These are phyloP conservation scores for Magnaporthales sp. DNA, from an alignment of 2,329 filamentous ascomycete genomes.

Conservation along the genomic window DNA sequence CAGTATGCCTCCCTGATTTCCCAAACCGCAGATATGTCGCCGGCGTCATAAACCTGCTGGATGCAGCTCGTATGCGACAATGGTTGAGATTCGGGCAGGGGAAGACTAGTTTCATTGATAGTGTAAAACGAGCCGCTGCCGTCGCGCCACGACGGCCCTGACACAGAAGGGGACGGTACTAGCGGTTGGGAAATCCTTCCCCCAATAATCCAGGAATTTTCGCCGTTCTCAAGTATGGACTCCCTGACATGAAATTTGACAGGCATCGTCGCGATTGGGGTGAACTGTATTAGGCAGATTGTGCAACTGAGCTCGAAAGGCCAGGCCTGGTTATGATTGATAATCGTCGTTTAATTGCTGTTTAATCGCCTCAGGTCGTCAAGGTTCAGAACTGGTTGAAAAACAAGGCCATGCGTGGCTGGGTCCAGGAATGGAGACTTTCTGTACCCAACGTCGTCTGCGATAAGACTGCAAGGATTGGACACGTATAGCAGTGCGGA, in stretches of 20 bases:
- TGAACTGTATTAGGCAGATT: too few relatives aligned
- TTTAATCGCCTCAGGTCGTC: too few relatives aligned
- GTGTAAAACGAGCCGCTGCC: neutral
- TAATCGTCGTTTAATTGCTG: too few relatives aligned
- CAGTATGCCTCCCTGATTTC: neutral
- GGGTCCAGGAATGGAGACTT: too few relatives aligned
- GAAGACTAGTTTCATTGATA: neutral
- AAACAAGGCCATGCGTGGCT: too few relatives aligned
- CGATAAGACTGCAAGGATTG: too few relatives aligned
- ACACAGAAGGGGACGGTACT: neutral
- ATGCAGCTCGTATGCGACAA: neutral
- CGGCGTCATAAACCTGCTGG: neutral
- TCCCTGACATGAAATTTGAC: slow-evolving; percentile 21
- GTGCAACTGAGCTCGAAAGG: too few relatives aligned
- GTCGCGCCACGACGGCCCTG: neutral
- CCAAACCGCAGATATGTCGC: neutral
- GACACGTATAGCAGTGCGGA: too few relatives aligned
- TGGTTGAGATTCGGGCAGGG: neutral
- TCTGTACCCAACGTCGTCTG: too few relatives aligned
- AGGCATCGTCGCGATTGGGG: too few relatives aligned
- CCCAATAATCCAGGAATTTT: neutral
- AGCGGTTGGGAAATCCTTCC: neutral
- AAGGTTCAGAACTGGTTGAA: too few relatives aligned
- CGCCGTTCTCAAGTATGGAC: neutral
- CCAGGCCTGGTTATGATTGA: too few relatives aligned